Evolutionary conservation across 768 basidiomycete genomes (phyloP).

Genomic region (Scleroderma bovista): DNA sequence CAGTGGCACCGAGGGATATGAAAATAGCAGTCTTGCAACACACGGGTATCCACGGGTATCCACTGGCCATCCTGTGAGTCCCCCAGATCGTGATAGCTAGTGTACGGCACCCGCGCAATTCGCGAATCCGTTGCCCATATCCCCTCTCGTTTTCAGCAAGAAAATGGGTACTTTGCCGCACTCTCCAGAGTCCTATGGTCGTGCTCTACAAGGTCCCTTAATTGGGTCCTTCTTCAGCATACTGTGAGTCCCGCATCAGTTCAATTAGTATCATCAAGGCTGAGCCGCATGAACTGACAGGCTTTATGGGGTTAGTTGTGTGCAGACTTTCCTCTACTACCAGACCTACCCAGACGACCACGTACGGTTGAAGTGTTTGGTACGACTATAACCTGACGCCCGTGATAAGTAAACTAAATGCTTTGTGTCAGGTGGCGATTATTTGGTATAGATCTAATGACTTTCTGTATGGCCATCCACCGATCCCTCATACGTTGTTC

Average conservation of each 20-base stretch:
- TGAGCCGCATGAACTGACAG: neutral
- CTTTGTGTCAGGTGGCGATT: neutral
- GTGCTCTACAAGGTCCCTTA: neutral
- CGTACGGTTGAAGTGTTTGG: constrained; percentile 3
- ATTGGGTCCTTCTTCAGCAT: neutral
- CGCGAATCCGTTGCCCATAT: no score
- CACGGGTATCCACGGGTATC: no score
- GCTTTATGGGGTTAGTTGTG: constrained; percentile 7
- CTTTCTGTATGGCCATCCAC: no score
- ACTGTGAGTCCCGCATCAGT: neutral
- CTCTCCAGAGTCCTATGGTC: no score
- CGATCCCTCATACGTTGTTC: neutral
- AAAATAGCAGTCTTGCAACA: no score
- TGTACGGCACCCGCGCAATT: no score
- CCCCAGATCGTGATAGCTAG: no score
- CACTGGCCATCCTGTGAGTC: no score
- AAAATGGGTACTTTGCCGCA: no score
- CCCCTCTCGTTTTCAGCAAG: no score
- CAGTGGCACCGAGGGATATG: no score
- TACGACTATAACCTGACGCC: neutral
- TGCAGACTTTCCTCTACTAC: constrained; percentile 8
- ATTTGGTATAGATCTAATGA: no score
- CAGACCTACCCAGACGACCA: constrained; percentile 6
- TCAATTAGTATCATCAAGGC: neutral
- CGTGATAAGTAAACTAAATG: neutral